These are phyloP conservation scores for Urochloa ruziziensis DNA, from an alignment of 176 grass and related monocot species.

Conservation along the genomic window DNA sequence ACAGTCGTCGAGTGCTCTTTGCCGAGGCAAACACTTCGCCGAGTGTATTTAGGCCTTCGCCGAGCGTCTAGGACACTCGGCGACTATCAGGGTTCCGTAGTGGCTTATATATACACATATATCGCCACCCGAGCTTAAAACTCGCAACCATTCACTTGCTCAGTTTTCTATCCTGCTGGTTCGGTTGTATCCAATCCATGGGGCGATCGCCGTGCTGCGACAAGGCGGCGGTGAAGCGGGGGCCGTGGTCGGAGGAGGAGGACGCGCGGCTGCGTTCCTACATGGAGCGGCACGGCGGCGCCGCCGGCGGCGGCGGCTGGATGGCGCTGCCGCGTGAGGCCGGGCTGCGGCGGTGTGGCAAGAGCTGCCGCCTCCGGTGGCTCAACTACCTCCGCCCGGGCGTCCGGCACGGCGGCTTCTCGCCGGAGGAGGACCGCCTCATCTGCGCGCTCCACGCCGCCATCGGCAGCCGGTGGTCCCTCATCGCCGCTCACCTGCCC, in stretches of 20 bases:
- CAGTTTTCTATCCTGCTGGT: too few species aligned
- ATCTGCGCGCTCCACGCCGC: conserved; percentile 53
- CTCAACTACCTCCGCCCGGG: conserved; percentile 68
- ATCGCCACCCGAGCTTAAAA: too few species aligned
- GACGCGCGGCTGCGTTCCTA: conserved; percentile 54
- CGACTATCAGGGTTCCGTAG: too few species aligned
- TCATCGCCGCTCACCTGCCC: conserved; percentile 42
- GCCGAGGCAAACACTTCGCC: too few species aligned
- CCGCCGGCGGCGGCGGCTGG: conserved; percentile 45
- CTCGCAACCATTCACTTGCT: too few species aligned
- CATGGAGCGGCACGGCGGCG: conserved; percentile 51
- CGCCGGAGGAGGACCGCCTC: conserved; percentile 51
- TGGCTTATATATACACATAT: too few species aligned
- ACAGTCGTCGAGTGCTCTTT: too few species aligned
- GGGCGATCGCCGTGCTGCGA: conserved; percentile 70
- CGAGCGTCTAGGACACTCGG: too few species aligned
- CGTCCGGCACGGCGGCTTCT: conserved; percentile 59
- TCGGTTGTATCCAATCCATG: not conserved
- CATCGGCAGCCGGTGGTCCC: conserved; percentile 53
- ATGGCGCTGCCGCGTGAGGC: conserved; percentile 59
- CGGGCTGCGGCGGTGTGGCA: conserved; percentile 30
- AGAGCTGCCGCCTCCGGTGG: conserved; percentile 45
- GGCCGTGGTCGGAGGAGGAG: conserved; percentile 63
- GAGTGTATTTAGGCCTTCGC: too few species aligned
- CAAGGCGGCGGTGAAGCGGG: conserved; percentile 66